Evolutionary conservation across 257 asterid genomes (phyloP), one percentile per base, ranked within the genome.

Genomic region (Plectranthus barbatus): DNA sequence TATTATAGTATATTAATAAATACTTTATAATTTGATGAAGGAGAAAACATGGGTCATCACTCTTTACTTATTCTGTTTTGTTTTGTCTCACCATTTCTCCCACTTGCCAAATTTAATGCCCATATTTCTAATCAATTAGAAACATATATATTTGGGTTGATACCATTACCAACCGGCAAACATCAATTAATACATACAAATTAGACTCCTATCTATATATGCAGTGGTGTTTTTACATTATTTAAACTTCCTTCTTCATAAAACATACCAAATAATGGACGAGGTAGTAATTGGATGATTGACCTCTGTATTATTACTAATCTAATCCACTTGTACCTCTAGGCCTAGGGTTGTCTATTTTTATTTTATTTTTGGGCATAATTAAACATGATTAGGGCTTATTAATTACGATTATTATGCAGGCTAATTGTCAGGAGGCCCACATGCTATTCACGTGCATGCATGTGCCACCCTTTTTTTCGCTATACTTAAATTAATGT

Each of bases 401-500:
- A 54, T 47, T 48, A 48, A 42, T 37, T 63, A 41, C 26, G 68
- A 41, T 54, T 46, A 64, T 46, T 57, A 63, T 13, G 45, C 52
- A 72, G 44, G 37, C 12, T n/a, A 23, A 56, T 56, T 69, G 55
- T 57, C 70, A 59, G 75, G 64, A 72, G 80, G 71, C 41, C 76
- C 83, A 74, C 83, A 78, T 74, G 83, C 39, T 53, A 20, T 66
- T 60, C 83, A 79, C 80, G 72, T 79, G 84, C 71, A 52, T 74
- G 79, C 83, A 78, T 74, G 79, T 78, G 79, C 68, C 61, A 57
- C 1, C 11, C 59, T 67, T 72, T 72, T 73, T 69, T 57, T 59
- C 69, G 67, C 76, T 21, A 44, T 36, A 29, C 64, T 42, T 59
- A 33, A 53, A 59, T 69, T 55, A 60, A 73, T 65, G 66, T 60